A percentile compares a stretch with the other conserved stretches of the same genome.
phyloP scores from a whole-genome alignment of 2,329 filamentous ascomycete species.

The Aspergillus chevalieri region DNA sequence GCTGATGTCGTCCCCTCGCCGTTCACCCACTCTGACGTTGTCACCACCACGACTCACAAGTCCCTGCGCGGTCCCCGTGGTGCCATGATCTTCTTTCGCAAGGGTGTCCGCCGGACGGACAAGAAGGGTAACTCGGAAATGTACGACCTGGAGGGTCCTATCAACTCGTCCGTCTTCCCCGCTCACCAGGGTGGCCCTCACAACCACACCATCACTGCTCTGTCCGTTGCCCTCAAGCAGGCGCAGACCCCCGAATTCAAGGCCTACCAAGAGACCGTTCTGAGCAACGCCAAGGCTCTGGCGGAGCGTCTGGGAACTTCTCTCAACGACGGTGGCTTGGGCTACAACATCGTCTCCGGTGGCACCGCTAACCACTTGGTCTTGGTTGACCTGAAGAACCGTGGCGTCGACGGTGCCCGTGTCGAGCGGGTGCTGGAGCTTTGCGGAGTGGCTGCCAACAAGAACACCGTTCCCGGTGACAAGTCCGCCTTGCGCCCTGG shows the following conservation, averaged over 20 bases:
- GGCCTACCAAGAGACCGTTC: conserved; percentile 85
- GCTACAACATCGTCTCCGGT: conserved; percentile 90
- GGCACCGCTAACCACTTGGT: conserved; percentile 98
- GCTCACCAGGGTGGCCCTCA: conserved; percentile 97
- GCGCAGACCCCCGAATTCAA: conserved; percentile 86
- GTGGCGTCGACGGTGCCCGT: conserved; percentile 80
- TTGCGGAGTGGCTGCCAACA: conserved; percentile 95
- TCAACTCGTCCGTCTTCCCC: conserved; percentile 99
- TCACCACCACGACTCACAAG: conserved; percentile 99
- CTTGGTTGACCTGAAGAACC: conserved; percentile 83
- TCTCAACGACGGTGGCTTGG: conserved; percentile 63
- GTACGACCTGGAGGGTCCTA: conserved; percentile 91
- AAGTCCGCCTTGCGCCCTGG: conserved; percentile 88
- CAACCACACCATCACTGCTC: conserved; percentile 98
- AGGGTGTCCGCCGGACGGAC: conserved; percentile 84
- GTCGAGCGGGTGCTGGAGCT: conserved; percentile 87
- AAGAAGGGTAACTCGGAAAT: conserved; percentile 85
- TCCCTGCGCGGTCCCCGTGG: conserved; percentile 94
- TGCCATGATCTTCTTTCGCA: conserved; percentile 99
- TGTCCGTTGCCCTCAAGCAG: conserved; percentile 92
- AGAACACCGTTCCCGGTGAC: conserved; percentile 97
- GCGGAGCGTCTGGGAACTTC: conserved; percentile 66
- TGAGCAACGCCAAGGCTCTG: conserved; percentile 88
- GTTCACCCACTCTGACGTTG: conserved; percentile 87
- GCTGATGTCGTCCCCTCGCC: conserved; percentile 89